phyloP scores from a whole-genome alignment of 352 stramenopile genomes.

The Globisporangium sylvaticum region DNA sequence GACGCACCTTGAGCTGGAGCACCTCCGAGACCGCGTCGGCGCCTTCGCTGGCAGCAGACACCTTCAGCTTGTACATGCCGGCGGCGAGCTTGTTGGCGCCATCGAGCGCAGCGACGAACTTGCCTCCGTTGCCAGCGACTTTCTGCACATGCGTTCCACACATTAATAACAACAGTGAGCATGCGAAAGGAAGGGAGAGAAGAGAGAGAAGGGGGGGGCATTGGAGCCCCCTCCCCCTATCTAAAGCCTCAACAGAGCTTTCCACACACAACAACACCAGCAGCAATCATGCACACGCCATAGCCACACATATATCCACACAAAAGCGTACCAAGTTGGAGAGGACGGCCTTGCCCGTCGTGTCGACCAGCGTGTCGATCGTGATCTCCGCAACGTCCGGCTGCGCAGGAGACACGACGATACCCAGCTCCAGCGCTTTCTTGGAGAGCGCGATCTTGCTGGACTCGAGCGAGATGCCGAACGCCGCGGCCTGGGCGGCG shows the following conservation, averaged over 20 bases:
- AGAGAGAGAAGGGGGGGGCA: not conserved
- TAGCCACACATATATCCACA: not conserved
- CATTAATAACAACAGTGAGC: not conserved
- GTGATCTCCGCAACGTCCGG: slow-evolving; percentile 47
- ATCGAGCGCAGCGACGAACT: slow-evolving; percentile 44
- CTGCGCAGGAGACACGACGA: slow-evolving; percentile 55
- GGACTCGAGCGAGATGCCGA: slow-evolving; percentile 41
- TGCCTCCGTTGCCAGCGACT: slow-evolving; percentile 56
- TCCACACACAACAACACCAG: not conserved
- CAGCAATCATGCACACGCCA: not conserved
- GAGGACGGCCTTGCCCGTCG: slow-evolving; percentile 45
- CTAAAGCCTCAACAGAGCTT: not conserved
- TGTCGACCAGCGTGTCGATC: slow-evolving; percentile 71
- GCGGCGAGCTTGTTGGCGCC: slow-evolving; percentile 42
- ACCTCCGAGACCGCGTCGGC: slow-evolving; percentile 44
- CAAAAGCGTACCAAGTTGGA: slow-evolving; percentile 47
- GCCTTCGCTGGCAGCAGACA: slow-evolving; percentile 41
- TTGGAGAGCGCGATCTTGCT: slow-evolving; percentile 42
- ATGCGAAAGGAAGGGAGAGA: not conserved
- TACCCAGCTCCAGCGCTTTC: slow-evolving; percentile 42
- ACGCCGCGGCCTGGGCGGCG: slow-evolving; percentile 23
- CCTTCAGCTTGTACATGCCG: slow-evolving; percentile 83
- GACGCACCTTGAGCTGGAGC: slow-evolving; percentile 56
- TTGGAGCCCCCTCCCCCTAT: not conserved
- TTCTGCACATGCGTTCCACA: slow-evolving; percentile 26